Base-by-base conservation (phyloP, 345 rosid species). In the Alliaria petiolata region DNA sequence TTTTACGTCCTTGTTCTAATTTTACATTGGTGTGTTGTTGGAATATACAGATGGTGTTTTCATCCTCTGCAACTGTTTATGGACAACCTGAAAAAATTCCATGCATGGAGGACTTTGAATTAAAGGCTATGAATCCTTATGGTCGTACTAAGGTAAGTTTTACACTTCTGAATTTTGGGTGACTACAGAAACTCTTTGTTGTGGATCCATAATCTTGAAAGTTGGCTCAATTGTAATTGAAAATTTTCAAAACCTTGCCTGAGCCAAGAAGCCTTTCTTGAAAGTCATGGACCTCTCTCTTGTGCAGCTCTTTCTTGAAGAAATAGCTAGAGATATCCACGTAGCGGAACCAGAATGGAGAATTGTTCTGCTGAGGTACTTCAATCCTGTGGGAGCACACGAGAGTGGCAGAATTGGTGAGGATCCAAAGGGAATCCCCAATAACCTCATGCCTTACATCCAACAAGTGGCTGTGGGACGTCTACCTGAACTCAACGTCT, bases 401-500 rank as follows among this genome's bases (percentile, higher is more conserved):
- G 92, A 89, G 80, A 93, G 98, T 67, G 96, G 97, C 51, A 81
- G 76, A 70, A 84, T 93, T 46, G 98, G 98, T 2, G 98, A 93
- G 84, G 97, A 93, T 81, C 97, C 98, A 60, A 89, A 78, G 74
- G 98, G 97, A 7, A 85, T 89, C 56, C 97, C 96, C 3, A 91
- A 87, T 76, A 91, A 91, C 77, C 96, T 91, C 62, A 91, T 93
- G 95, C 97, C 98, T 57, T 93, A 84, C 78, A 84, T 93, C 47
- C 97, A 93, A 44, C 97, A 93, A 85, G 98, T 93, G 4, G 95
- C 97, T 10, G 98, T 91, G 57, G 96, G 91, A 39, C 83, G 97
- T 63, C 38, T 85, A 74, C 90, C 92, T 7, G 92, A 85, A 70
- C 98, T 93, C 72, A 91, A 87, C 67, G 91, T 93, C 45, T 93